Evolutionary conservation across 2,329 filamentous ascomycete species (phyloP).

Genomic region (Alternaria solani): DNA sequence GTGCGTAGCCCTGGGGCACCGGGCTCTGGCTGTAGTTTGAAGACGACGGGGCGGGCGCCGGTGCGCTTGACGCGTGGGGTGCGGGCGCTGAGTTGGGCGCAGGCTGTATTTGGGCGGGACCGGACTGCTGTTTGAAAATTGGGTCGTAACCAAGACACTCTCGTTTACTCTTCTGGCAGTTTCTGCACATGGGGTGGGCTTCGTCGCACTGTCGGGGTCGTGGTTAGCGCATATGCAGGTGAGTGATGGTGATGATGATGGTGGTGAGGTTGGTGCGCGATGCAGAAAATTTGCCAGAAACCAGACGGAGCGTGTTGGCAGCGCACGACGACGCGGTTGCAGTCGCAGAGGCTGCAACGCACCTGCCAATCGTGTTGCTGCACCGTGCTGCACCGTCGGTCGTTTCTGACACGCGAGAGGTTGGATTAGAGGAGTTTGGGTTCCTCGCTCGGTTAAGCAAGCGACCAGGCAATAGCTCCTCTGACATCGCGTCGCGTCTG

Average conservation of each 20-base stretch:
- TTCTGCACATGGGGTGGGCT: slow-evolving; percentile 88
- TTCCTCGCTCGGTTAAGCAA: slow-evolving; percentile 48
- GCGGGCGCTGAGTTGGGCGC: slow-evolving; percentile 62
- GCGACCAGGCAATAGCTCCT: slow-evolving; percentile 26
- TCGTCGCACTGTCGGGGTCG: slow-evolving; percentile 81
- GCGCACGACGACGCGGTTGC: background rate
- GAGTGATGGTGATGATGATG: background rate
- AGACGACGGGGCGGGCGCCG: slow-evolving; percentile 44
- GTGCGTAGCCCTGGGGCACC: slow-evolving; percentile 54
- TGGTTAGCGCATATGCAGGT: slow-evolving; percentile 37
- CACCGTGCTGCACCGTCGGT: background rate
- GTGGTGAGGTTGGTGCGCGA: slow-evolving; percentile 6
- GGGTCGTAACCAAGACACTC: slow-evolving; percentile 88
- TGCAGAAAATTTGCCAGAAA: slow-evolving; percentile 5
- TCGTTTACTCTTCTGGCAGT: slow-evolving; percentile 88
- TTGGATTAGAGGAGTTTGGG: slow-evolving; percentile 34
- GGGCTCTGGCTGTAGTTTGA: slow-evolving; percentile 49
- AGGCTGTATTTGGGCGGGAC: slow-evolving; percentile 76
- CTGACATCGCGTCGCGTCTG: slow-evolving; percentile 38
- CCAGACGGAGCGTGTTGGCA: background rate
- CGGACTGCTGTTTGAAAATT: slow-evolving; percentile 78
- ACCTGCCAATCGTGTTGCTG: background rate
- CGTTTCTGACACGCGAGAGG: slow-evolving; percentile 11
- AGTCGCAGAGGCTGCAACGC: background rate
- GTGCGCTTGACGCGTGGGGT: slow-evolving; percentile 42